These are phyloP conservation scores for Butyriboletus regius DNA, from an alignment of 1,284 basidiomycete species.

Conservation along the genomic window DNA sequence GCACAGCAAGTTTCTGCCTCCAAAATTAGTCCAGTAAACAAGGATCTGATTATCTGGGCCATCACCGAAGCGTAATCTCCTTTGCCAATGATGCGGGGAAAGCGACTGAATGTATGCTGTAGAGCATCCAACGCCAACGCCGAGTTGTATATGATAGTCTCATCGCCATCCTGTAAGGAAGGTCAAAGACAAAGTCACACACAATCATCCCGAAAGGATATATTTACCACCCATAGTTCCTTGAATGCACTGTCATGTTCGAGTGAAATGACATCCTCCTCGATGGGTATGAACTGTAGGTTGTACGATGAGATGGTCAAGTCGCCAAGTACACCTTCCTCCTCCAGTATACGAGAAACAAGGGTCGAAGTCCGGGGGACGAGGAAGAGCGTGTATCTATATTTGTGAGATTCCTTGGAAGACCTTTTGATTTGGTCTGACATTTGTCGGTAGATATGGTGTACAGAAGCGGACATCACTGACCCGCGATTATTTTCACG, in stretches of 20 bases:
- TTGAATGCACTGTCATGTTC: constrained; percentile 79
- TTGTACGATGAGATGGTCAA: constrained; percentile 80
- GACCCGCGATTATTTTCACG: constrained; percentile 87
- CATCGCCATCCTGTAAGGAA: constrained; percentile 75
- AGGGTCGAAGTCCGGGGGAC: constrained; percentile 85
- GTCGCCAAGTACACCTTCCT: constrained; percentile 88
- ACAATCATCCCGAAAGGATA: not conserved
- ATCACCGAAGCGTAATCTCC: constrained; percentile 81
- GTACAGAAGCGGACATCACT: constrained; percentile 17
- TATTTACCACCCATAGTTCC: constrained; percentile 76
- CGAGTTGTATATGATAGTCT: constrained; percentile 82
- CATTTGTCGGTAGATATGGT: constrained; percentile 8
- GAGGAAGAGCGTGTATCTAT: constrained; percentile 83
- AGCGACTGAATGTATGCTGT: constrained; percentile 80
- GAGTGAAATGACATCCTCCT: constrained; percentile 82
- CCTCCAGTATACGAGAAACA: constrained; percentile 75
- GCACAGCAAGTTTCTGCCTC: constrained; percentile 63
- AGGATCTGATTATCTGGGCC: constrained; percentile 5
- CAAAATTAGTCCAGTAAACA: constrained; percentile 8
- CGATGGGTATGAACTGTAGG: constrained; percentile 87
- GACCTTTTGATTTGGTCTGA: constrained; percentile 84
- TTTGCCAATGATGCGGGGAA: constrained; percentile 89
- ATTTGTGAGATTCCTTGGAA: constrained; percentile 57
- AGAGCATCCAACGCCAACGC: constrained; percentile 80
- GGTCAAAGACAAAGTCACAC: constrained; percentile 1